Evolutionary conservation across 495 filamentous ascomycete genomes (phyloP).

Genomic region (Penicillium atrosanguineum): DNA sequence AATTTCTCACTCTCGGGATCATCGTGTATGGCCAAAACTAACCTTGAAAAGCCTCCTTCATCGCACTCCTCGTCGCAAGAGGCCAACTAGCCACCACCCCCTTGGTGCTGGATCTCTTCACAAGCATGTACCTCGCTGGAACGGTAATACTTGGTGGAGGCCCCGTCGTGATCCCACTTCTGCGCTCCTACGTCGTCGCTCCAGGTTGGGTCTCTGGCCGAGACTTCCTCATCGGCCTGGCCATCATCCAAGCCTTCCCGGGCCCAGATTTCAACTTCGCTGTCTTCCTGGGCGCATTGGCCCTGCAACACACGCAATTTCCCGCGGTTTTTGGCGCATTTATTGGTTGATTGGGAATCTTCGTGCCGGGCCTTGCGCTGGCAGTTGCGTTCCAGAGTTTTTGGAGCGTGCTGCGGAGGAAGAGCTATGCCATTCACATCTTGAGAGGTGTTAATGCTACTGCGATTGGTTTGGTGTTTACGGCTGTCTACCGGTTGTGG

Average conservation of each 20-base stretch:
- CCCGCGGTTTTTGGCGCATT: conserved; percentile 56
- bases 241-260: conserved; percentile 79
- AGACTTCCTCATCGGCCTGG: conserved; percentile 80
- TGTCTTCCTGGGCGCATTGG: conserved; percentile 69
- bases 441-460: conserved; percentile 72
- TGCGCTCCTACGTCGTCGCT: conserved; percentile 76
- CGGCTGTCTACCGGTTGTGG: conserved; percentile 83
- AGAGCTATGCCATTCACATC: conserved; percentile 52
- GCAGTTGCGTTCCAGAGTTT: conserved; percentile 66
- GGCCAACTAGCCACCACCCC: conserved; percentile 42
- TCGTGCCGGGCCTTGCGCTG: conserved; percentile 64
- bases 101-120: conserved; percentile 62
- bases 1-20: conserved; percentile 1
- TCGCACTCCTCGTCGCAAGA: conserved; percentile 58
- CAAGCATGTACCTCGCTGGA: conserved; percentile 82
- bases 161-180: conserved; percentile 79
- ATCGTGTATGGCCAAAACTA: not conserved
- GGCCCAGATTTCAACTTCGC: conserved; percentile 90
- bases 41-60: conserved; percentile 46
- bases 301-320: conserved; percentile 36
- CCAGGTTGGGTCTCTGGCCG: conserved; percentile 75
- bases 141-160: conserved; percentile 88
- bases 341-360: conserved; percentile 69
- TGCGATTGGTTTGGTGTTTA: conserved; percentile 77
- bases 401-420: conserved; percentile 60